These are phyloP conservation scores for Botryotinia calthae DNA, from an alignment of 2,329 filamentous ascomycete genomes.

Conservation along the genomic window DNA sequence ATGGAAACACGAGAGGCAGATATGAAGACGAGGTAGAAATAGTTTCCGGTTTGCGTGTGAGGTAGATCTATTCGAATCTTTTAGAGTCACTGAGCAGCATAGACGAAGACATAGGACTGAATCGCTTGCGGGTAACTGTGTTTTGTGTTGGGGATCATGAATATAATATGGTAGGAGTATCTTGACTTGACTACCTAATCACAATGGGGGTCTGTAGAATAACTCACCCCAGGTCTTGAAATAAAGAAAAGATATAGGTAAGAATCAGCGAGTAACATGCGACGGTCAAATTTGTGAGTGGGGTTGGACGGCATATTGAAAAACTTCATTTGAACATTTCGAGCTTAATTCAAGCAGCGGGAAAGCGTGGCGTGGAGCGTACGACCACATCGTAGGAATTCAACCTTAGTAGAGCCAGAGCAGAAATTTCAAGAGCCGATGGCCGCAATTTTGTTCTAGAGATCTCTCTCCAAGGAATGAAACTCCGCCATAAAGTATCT, in stretches of 20 bases:
- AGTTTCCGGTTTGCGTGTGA: background rate
- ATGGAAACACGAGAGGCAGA: background rate
- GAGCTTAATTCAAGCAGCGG: background rate
- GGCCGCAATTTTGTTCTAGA: background rate
- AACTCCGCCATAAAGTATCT: background rate
- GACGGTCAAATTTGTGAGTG: background rate
- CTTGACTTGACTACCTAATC: background rate
- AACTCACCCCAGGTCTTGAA: background rate
- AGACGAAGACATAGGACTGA: background rate
- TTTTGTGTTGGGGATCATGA: background rate
- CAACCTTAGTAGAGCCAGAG: background rate
- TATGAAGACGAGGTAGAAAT: background rate
- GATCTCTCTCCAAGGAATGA: background rate
- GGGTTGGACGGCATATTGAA: background rate
- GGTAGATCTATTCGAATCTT: background rate
- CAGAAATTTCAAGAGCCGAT: background rate
- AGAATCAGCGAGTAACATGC: background rate
- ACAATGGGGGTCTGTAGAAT: background rate
- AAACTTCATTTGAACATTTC: background rate
- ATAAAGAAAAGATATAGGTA: background rate
- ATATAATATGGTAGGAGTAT: background rate
- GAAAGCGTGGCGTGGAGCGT: background rate
- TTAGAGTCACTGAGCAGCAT: background rate
- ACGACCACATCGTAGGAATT: background rate
- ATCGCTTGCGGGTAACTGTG: background rate